Evolutionary conservation across 345 rosid species (phyloP), one percentile per base, ranked within the genome.

Genomic region (Salix purpurea): DNA sequence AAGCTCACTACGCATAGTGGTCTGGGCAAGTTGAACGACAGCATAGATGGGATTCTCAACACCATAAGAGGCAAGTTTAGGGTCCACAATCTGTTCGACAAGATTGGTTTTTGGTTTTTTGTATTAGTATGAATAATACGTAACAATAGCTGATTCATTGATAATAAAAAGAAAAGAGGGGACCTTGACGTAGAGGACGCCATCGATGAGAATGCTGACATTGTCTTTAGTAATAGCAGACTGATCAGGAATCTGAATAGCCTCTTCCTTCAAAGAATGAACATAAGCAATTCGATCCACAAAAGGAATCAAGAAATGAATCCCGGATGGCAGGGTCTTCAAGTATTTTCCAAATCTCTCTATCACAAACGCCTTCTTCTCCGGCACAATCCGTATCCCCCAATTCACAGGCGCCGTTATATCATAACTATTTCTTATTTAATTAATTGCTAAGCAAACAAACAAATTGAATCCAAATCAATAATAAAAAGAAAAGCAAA

Each of bases 1-100:
- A 2, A 93, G 94, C 85, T 96, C 97, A 56, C 98, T 96, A 39
- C 99, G 94, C 98, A 96, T 96, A 0, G 98, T 91, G 8, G 99
- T 93, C 81, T 93, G 99, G 4, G 99, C 99, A 40, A 93, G 86
- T 83, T 96, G 99, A 39, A 91, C 85, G 37, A 93, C 97, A 40
- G 98, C 98, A 60, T 91, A 96, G 48, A 92, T 92, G 0, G 98
- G 98, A 75, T 92, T 89, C 91, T 91, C 98, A 73, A 96, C 97
- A 0, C 99, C 99, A 80, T 96, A 96, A 30, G 99, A 96, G 0
- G 99, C 98, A 37, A 87, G 75, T 37, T 82, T 85, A 32, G 99
- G 98, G 74, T 96, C 94, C 66, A 93, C 98, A 74, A 96, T 92
- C 97, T 93, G 84, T 54, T 54, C 23, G 8, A 54, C 1, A 21